Percentiles rank a stretch among this genome's conserved stretches.
phyloP scores from a whole-genome alignment of 495 filamentous ascomycete genomes.

The Schizothecium vesticola region DNA sequence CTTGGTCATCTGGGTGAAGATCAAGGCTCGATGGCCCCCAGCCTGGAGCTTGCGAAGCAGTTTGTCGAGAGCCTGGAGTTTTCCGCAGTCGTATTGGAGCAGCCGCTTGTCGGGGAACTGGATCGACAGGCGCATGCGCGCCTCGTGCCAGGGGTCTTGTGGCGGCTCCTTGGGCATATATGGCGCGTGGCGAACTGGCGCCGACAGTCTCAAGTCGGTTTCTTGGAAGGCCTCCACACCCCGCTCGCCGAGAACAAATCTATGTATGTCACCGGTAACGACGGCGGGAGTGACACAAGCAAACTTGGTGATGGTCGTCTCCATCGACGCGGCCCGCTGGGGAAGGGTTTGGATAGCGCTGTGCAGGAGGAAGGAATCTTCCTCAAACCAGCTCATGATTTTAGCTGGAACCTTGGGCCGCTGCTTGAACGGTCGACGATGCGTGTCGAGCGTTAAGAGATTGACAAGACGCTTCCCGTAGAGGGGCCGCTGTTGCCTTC shows the following conservation, averaged over 20 bases:
- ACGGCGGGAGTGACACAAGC: slow-evolving; percentile 86
- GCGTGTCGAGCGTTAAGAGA: slow-evolving; percentile 57
- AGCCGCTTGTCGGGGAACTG: slow-evolving; percentile 95
- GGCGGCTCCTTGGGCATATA: slow-evolving; percentile 49
- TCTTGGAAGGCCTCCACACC: slow-evolving; percentile 59
- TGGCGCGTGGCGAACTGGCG: slow-evolving; percentile 40
- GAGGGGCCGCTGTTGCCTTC: slow-evolving; percentile 73
- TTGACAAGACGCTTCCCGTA: slow-evolving; percentile 74
- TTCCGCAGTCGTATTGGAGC: slow-evolving; percentile 96
- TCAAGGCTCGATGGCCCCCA: slow-evolving; percentile 86
- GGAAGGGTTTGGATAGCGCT: slow-evolving; percentile 69
- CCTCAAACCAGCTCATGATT: slow-evolving; percentile 67
- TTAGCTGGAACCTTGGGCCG: slow-evolving; percentile 48
- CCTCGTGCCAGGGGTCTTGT: slow-evolving; percentile 84
- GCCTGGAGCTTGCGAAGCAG: slow-evolving; percentile 83
- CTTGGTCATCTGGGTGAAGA: slow-evolving; percentile 99
- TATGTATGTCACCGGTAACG: slow-evolving; percentile 69
- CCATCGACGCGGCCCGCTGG: slow-evolving; percentile 63
- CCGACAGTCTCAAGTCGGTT: slow-evolving; percentile 38
- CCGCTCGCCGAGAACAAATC: slow-evolving; percentile 53
- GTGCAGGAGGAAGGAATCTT: slow-evolving; percentile 60
- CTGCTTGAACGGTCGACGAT: slow-evolving; percentile 49
- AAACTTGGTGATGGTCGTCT: slow-evolving; percentile 76
- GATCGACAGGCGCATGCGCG: slow-evolving; percentile 86
- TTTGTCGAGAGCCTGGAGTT: slow-evolving; percentile 83